Percentiles rank a stretch among this genome's conserved stretches.
Evolutionary conservation across 108 stramenopile species (phyloP).

Genomic region (Nitzschia sp.): DNA sequence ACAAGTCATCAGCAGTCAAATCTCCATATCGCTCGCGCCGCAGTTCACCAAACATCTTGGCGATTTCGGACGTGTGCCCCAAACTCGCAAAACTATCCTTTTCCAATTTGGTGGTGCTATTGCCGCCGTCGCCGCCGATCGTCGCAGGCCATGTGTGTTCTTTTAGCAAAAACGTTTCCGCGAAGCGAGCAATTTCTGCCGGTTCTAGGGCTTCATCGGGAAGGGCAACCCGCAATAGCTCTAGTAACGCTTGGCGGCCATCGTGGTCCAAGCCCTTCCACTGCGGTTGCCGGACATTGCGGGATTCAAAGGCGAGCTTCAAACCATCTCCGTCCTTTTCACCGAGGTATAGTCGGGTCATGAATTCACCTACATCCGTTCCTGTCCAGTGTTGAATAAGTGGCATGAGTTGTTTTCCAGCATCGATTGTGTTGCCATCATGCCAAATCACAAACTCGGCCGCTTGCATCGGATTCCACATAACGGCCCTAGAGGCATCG

Average conservation of each 20-base stretch:
- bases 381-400: conserved; percentile 33
- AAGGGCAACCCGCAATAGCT: conserved; percentile 9
- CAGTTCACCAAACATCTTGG: conserved; percentile 7
- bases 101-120: conserved; percentile 10
- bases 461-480: conserved; percentile 35
- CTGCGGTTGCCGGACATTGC: conserved; percentile 23
- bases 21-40: conserved; percentile 16
- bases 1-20: conserved; percentile 8
- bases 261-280: conserved; percentile 31
- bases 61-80: conserved; percentile 19
- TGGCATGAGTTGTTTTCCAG: conserved; percentile 23
- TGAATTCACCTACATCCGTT: conserved; percentile 29
- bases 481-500: conserved; percentile 13
- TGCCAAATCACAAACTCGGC: conserved; percentile 34
- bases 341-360: conserved; percentile 35
- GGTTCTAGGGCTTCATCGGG: conserved; percentile 8
- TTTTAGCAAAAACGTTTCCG: conserved; percentile 20
- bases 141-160: conserved; percentile 18
- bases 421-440: conserved; percentile 1
- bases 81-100: conserved; percentile 22
- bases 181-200: conserved; percentile 18
- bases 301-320: conserved; percentile 17
- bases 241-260: conserved; percentile 13
- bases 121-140: not conserved
- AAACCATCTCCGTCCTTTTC: not conserved